Evolutionary conservation across 345 rosid species (phyloP).

Genomic region (Eucalyptus microcorys): DNA sequence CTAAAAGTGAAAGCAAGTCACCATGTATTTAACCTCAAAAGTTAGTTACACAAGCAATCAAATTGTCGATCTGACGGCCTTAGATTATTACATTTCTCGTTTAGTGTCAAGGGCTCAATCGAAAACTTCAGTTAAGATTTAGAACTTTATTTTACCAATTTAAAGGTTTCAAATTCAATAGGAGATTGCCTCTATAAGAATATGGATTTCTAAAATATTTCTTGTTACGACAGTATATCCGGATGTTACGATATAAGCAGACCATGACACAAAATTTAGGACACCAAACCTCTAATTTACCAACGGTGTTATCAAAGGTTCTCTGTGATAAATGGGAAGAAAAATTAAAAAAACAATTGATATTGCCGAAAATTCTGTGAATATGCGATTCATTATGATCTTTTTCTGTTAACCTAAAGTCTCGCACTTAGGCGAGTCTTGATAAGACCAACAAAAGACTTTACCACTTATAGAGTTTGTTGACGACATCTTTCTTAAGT

Average conservation of each 20-base stretch:
- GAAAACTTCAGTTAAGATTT: background rate
- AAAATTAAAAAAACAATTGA: background rate
- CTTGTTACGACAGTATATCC: fast-evolving
- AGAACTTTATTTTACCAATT: background rate
- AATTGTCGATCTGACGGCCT: background rate
- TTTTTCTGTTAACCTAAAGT: background rate
- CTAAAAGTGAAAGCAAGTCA: background rate
- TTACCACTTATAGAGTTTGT: background rate
- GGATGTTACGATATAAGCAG: background rate
- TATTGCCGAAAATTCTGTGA: background rate
- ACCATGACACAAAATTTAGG: background rate
- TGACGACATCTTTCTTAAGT: background rate
- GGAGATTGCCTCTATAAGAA: background rate
- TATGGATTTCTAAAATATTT: background rate
- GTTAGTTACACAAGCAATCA: background rate
- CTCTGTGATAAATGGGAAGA: background rate
- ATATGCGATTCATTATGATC: background rate
- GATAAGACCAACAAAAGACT: background rate
- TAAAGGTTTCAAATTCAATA: background rate
- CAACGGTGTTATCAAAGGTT: background rate
- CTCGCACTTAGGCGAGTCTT: background rate
- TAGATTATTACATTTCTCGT: background rate
- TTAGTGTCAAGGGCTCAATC: background rate
- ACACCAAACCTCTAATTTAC: background rate
- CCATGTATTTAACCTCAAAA: background rate